phyloP scores from a whole-genome alignment of 805 yeast genomes.

The Starmerella etchellsii region DNA sequence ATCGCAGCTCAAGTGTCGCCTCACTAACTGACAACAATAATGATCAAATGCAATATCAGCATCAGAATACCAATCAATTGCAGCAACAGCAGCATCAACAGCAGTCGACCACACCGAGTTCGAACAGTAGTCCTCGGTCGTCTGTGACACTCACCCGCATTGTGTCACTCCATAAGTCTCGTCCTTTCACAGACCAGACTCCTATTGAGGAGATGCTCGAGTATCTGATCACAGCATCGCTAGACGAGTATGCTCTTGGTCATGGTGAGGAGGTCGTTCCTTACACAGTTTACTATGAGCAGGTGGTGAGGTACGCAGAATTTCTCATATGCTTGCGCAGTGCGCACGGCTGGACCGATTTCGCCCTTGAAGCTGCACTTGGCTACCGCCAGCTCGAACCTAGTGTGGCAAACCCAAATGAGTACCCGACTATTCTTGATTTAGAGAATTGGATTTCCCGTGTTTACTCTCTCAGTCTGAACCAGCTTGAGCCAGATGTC shows the following conservation, averaged over 20 bases:
- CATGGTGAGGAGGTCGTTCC: slow-evolving; percentile 64
- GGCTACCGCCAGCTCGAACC: neutral
- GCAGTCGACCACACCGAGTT: neutral
- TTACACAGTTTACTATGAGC: slow-evolving; percentile 62
- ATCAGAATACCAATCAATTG: too few relatives aligned
- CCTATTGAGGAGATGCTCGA: slow-evolving; percentile 14
- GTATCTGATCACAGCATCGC: slow-evolving; percentile 24
- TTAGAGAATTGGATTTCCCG: slow-evolving; percentile 38
- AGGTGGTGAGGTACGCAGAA: slow-evolving; percentile 48
- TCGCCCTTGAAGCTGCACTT: slow-evolving; percentile 27
- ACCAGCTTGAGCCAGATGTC: slow-evolving; percentile 35
- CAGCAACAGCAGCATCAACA: too few relatives aligned
- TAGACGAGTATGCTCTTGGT: slow-evolving; percentile 14
- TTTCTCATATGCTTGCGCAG: slow-evolving; percentile 35
- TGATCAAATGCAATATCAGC: neutral
- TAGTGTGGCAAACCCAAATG: neutral
- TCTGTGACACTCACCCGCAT: slow-evolving; percentile 33
- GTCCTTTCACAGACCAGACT: slow-evolving; percentile 26
- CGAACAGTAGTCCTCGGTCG: slow-evolving; percentile 13
- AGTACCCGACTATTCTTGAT: slow-evolving; percentile 11
- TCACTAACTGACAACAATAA: neutral
- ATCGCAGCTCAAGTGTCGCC: neutral
- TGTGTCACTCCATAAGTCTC: slow-evolving; percentile 1
- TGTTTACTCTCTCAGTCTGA: slow-evolving; percentile 35
- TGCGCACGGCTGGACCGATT: slow-evolving; percentile 37